Evolutionary conservation across 2,329 filamentous ascomycete species (phyloP).

Genomic region (Pestalotiopsis sp.): DNA sequence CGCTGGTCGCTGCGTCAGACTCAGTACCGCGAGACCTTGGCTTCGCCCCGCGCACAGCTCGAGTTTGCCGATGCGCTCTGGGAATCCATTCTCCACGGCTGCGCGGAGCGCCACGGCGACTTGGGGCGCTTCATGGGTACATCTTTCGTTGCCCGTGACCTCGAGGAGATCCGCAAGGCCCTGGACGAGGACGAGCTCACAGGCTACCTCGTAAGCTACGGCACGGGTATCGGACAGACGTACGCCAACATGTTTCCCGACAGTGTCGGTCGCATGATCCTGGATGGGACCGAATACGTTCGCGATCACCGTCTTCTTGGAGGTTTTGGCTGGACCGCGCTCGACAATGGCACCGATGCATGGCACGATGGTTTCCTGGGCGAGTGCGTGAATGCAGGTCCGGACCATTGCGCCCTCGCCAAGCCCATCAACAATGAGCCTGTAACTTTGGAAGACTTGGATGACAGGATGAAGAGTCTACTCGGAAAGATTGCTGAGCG

Average conservation of each 20-base stretch:
- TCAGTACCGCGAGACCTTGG: conserved; percentile 38
- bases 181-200: conserved; percentile 47
- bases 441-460: conserved; percentile 36
- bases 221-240: conserved; percentile 52
- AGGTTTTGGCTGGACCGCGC: conserved; percentile 46
- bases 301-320: conserved; percentile 44
- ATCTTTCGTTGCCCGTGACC: conserved; percentile 45
- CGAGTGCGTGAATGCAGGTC: conserved; percentile 49
- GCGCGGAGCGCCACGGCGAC: conserved; percentile 43
- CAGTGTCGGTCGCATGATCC: conserved; percentile 46
- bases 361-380: conserved; percentile 52
- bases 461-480: conserved; percentile 38
- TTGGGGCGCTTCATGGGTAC: conserved; percentile 47
- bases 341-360: conserved; percentile 49
- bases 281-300: conserved; percentile 50
- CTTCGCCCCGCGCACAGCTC: conserved; percentile 37
- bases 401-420: conserved; percentile 44
- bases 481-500: conserved; percentile 37
- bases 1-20: conserved; percentile 42
- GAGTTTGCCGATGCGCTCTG: conserved; percentile 46
- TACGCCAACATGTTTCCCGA: conserved; percentile 52
- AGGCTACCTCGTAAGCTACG: conserved; percentile 51
- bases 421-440: conserved; percentile 26
- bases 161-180: conserved; percentile 48
- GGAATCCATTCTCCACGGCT: conserved; percentile 43